A percentile compares a stretch with the other conserved stretches of the same genome.
Evolutionary conservation across 192 early-diverging fungal genomes (phyloP).

Genomic region (Funneliformis geosporum): DNA sequence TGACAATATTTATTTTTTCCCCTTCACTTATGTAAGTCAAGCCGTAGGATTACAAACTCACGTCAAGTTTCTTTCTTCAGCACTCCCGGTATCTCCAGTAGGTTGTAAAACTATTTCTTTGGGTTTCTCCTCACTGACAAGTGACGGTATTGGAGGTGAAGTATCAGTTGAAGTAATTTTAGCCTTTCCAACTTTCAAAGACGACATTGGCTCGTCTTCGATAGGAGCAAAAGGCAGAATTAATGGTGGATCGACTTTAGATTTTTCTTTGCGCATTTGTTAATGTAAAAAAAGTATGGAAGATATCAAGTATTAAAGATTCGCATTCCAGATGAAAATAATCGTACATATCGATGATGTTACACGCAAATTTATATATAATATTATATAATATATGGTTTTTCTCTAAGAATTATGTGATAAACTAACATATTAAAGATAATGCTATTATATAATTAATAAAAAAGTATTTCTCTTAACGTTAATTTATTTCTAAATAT

Average conservation of each 20-base stretch:
- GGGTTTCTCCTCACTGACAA: conserved; percentile 1
- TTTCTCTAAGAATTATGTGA: too few species aligned
- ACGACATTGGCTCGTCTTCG: conserved; percentile 19
- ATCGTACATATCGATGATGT: too few species aligned
- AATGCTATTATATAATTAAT: too few species aligned
- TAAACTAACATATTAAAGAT: too few species aligned
- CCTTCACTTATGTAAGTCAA: background rate
- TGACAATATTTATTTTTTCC: background rate
- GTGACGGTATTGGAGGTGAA: conserved; percentile 11
- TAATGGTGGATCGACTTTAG: background rate
- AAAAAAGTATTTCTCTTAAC: too few species aligned
- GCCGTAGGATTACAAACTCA: background rate
- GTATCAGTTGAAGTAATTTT: conserved; percentile 17
- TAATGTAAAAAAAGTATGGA: background rate
- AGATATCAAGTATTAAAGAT: too few species aligned
- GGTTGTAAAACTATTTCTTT: background rate
- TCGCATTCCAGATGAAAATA: background rate
- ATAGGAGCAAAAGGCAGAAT: conserved; percentile 6
- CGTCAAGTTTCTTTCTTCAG: conserved; percentile 31
- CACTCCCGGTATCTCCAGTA: background rate
- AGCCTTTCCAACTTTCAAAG: background rate
- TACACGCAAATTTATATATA: too few species aligned
- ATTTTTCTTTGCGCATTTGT: conserved; percentile 8
- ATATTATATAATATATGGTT: too few species aligned
- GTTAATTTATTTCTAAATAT: too few species aligned